phyloP scores from a whole-genome alignment of 2,329 filamentous ascomycete genomes.

The Penicillium sumatraense region DNA sequence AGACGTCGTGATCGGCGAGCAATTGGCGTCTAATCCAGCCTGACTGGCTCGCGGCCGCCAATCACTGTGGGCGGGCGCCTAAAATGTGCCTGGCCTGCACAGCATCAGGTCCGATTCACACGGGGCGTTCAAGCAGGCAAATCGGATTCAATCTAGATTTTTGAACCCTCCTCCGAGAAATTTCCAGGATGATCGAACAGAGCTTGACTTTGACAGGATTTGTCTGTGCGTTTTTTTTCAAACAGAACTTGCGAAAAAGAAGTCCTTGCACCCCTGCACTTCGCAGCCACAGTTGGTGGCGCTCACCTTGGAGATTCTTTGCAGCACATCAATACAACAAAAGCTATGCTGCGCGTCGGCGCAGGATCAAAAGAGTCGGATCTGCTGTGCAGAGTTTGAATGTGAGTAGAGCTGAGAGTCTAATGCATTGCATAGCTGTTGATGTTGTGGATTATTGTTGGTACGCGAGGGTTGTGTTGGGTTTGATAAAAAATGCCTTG shows the following conservation, averaged over 20 bases:
- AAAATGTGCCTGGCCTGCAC: constrained; percentile 19
- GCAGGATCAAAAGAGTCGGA: constrained; percentile 16
- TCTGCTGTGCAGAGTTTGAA: not conserved
- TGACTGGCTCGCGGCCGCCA: constrained; percentile 18
- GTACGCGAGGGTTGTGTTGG: not conserved
- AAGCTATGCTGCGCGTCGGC: not conserved
- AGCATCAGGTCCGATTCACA: constrained; percentile 10
- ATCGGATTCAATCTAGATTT: not conserved
- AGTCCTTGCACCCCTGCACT: constrained; percentile 16
- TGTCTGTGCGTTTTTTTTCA: constrained; percentile 17
- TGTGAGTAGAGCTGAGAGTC: not conserved
- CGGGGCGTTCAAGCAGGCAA: not conserved
- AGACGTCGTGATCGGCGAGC: constrained; percentile 10
- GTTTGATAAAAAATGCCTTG: constrained; percentile 2
- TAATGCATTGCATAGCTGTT: not conserved
- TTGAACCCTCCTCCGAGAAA: not conserved
- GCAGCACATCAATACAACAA: constrained; percentile 2
- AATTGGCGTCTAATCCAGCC: constrained; percentile 20
- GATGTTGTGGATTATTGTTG: not conserved
- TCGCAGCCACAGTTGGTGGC: constrained; percentile 20
- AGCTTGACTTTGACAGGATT: constrained; percentile 1
- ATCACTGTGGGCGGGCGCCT: constrained; percentile 26
- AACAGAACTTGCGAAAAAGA: constrained; percentile 11
- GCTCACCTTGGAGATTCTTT: not conserved
- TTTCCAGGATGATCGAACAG: constrained; percentile 1